Evolutionary conservation across 1,284 basidiomycete species (phyloP), one percentile per base, ranked within the genome.

Genomic region (Porodaedalea pini): DNA sequence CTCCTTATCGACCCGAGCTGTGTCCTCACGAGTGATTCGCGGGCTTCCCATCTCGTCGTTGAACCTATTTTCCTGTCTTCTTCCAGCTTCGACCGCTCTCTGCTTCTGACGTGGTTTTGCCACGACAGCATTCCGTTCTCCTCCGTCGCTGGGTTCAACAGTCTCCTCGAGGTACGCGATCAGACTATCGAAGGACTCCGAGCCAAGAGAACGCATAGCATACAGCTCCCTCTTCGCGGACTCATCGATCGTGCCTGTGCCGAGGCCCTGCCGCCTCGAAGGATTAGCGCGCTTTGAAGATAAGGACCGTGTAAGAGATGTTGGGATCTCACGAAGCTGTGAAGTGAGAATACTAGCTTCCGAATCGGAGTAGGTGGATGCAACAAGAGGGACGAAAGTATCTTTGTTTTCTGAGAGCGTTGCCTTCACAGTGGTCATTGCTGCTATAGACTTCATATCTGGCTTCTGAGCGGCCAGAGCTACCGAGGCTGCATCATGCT

Each of bases 121-220:
- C 15, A 32, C n/a, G 6, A 39, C 19, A 37, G 13, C 17, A 36
- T 36, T 21, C 17, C 32, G 23, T 15, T 17, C 29, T 17, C 17
- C 21, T 39, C 19, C 19, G 15, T 7, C 31, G 17, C 17, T 11
- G 25, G 56, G 41, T 23, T 57, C 56, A 25, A 52, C 43, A 15
- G 51, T 48, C 25, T 58, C 57, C 8, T 51, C 31, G 2, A 58
- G 44, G 31, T 58, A 58, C n/a, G 57, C 51, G 37, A 58, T 51
- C 8, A 58, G 37, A 11, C 37, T 52, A 21, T 58, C 57, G 17
- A 58, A 54, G 8, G 51, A 54, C 25, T 49, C 45, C 19, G 57
- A 58, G 21, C 57, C 57, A 11, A 58, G 51, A 11, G 57, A 54
- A 27, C 49, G 51, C 47, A 58, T 36, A 3, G 40, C 40, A 29